Evolutionary conservation across 2,329 filamentous ascomycete genomes (phyloP), one percentile per base, ranked within the genome.

Genomic region (Cladosporium austrohemisphaericum): DNA sequence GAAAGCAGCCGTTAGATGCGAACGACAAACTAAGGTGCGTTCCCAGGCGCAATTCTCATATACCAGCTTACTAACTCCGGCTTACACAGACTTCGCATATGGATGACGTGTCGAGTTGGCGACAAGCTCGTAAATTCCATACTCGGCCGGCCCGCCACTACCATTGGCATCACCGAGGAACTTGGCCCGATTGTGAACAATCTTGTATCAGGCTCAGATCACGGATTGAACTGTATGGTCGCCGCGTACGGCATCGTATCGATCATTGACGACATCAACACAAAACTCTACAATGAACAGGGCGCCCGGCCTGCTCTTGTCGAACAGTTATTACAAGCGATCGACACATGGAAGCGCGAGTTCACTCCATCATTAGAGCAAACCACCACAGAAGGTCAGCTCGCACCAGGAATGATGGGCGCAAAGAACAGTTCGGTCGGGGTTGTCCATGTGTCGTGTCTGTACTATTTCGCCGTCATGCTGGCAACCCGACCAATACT

Each of bases 381-480:
- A 32, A 36, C 22, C 18, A 19, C 20, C 10, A 29, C 31, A 18
- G 29, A 35, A 16, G 18, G 19, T 7, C 8, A n/a, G 5, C 43
- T 37, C 13, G 19, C 18, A n/a, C 22, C 22, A 9, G 32, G 43
- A 36, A 23, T 16, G n/a, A 35, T 19, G 32, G 45, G 32, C 8
- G 11, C 45, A 18, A 32, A 14, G 16, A 26, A 41, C 19, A 29
- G 37, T 2, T 59, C 56, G 40, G 54, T 60, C 11, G 59, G 57
- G 2, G 51, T 54, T 19, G 67, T 79, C 1, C 77, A 81, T 48
- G 71, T 82, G 5, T 75, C 77, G 0, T 81, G 78, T 50, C 65
- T 76, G 0, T 82, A 82, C 55, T 80, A 82, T 54, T 79, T 81
- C 48, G 76, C 77, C 0, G 76, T 81, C 0, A 81, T 79, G 16